A percentile compares a stretch with the other conserved stretches of the same genome.
These are phyloP conservation scores for Penicillium pancosmium DNA, from an alignment of 495 filamentous ascomycete species.

Conservation along the genomic window DNA sequence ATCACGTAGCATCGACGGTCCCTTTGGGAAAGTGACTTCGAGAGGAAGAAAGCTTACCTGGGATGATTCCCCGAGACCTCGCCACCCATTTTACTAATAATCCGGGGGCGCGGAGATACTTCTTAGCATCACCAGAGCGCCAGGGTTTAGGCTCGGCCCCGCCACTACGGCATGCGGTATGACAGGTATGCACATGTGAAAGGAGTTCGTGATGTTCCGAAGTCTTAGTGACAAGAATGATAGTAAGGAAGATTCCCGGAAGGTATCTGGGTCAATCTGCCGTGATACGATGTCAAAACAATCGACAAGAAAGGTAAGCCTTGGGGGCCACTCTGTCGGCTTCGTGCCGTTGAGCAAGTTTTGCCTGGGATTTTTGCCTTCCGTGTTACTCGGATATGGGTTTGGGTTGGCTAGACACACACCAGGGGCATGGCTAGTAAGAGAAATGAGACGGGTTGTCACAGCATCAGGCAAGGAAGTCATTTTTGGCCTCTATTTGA, in stretches of 20 bases:
- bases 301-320: conserved; percentile 29
- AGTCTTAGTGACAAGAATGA: conserved; percentile 23
- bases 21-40: conserved; percentile 28
- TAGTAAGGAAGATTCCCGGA: conserved; percentile 13
- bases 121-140: conserved; percentile 20
- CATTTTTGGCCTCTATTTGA: neutral
- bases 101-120: neutral
- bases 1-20: conserved; percentile 30
- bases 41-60: conserved; percentile 22
- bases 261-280: conserved; percentile 9
- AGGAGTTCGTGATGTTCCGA: conserved; percentile 23
- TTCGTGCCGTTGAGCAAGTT: conserved; percentile 24
- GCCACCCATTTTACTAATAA: neutral
- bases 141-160: conserved; percentile 11
- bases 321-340: conserved; percentile 17
- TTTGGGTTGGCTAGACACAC: conserved; percentile 23
- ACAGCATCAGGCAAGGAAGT: conserved; percentile 3
- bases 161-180: conserved; percentile 22
- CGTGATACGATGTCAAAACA: conserved; percentile 15
- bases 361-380: conserved; percentile 13
- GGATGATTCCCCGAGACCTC: conserved; percentile 1
- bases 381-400: conserved; percentile 18
- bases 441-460: conserved; percentile 14
- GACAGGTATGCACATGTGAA: conserved; percentile 29
- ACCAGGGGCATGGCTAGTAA: conserved; percentile 22